Evolutionary conservation across 78 protist species (phyloP), one percentile per base, ranked within the genome.

Genomic region (Tieghemostelium lacteum): DNA sequence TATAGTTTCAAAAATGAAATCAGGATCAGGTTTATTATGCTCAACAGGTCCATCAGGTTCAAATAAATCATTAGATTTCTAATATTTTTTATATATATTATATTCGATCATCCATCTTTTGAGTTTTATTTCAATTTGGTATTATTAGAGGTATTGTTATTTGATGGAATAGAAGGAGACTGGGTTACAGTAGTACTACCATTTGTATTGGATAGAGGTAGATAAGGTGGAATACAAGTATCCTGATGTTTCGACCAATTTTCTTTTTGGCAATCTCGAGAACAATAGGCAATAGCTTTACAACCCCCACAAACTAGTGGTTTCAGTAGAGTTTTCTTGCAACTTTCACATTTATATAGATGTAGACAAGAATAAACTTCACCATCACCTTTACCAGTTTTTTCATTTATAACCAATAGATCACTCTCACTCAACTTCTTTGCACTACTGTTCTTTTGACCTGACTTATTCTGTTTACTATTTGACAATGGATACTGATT

Each of bases 1-100:
- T 54, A 50, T 83, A 19, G 78, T 83, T 45, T 67, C 77, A 37
- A 83, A 83, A 58, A 83, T 83, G 91, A 83, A 83, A 45, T 83
- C 91, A 14, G 91, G 91, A 1, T 63, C 75, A 60, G 91, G 91
- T 36, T 60, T 83, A 39, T 36, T 83, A 28, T 83, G 91, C 52
- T 49, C 66, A 10, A 49, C 85, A 4, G 65, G 50, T n/a, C 52
- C 61, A n/a, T 22, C n/a, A 22, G 37, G 45, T 24, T 0, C 4
- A 7, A 39, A 0, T 14, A 37, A 29, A 12, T n/a, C n/a, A 24
- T 73, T 73, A 57, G 83, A 73, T 57, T 73, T 73, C 34, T 52
- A 71, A 70, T 4, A 24, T n/a, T n/a, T n/a, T n/a, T n/a, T n/a
- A n/a, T n/a, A n/a, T n/a, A n/a, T n/a, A n/a, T n/a, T n/a, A n/a